Base-by-base conservation (phyloP, 768 basidiomycete species). In the Russula foetens region DNA sequence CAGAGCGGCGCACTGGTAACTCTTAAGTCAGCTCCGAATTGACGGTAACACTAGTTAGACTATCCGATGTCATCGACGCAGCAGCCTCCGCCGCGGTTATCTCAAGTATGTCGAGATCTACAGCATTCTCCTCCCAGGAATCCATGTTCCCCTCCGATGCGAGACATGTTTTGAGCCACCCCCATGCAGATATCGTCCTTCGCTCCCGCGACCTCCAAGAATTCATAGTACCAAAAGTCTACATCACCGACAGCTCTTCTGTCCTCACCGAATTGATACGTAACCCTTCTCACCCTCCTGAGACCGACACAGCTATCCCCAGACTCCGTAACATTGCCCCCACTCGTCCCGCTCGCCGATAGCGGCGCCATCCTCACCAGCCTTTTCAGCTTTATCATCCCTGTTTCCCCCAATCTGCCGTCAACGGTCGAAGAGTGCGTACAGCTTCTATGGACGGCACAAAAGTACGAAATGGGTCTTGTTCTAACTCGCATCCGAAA, bases 241-340 rank as follows among this genome's bases (percentile, higher is more conserved):
- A 59, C 28, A 39, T 59, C 52, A 26, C 48, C 6, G 52, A 59
- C 21, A 59, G 28, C 46, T 59, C 58, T 15, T 26, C 58, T 17
- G 45, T 59, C 14, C 73, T 80, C 59, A 64, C 66, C 35, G 7
- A 23, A n/a, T 35, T 26, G 9, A 58, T 52, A 45, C 39, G 8
- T 26, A 17, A 1, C 15, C 3, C 43, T 15, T 38, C 50, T n/a
- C 19, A 28, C 28, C 57, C 33, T 26, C 33, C 31, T 24, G 6
- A 11, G 17, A 15, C 39, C 29, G 23, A 19, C 29, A 8, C 9
- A 28, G 8, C 24, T 23, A 15, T 43, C 14, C 39, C 14, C 14
- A 21, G 31, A 41, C 28, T n/a, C 19, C n/a, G 3, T 19, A 43
- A 19, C 26, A 2, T 46, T 44, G 4, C 51, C 47, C 23, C 58